Evolutionary conservation across 2,329 filamentous ascomycete species (phyloP).

Genomic region (Fusarium neocosmosporiellum): DNA sequence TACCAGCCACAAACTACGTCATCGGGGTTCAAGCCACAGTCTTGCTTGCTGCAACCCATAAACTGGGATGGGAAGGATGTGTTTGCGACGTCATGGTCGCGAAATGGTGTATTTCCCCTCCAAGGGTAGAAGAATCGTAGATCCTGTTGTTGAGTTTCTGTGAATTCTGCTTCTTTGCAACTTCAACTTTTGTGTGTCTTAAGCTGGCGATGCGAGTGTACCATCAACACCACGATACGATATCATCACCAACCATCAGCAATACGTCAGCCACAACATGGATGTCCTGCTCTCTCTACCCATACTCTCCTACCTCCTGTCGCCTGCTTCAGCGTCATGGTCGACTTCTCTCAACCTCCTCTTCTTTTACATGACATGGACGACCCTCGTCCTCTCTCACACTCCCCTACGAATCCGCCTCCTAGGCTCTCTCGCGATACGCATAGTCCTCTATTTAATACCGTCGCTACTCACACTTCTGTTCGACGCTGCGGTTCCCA

Average conservation of each 20-base stretch:
- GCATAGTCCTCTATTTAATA: constrained; percentile 76
- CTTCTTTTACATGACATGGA: constrained; percentile 93
- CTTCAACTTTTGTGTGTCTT: not conserved
- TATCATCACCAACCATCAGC: constrained; percentile 8
- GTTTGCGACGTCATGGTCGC: constrained; percentile 30
- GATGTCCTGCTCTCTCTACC: constrained; percentile 79
- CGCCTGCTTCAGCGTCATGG: constrained; percentile 73
- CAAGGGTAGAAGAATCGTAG: not conserved
- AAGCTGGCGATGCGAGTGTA: constrained; percentile 11
- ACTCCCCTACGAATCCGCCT: constrained; percentile 80
- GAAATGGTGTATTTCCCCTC: not conserved
- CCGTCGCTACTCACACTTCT: constrained; percentile 79
- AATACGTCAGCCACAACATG: constrained; percentile 53
- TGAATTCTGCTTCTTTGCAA: not conserved
- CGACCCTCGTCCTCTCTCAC: constrained; percentile 82
- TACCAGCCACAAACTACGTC: constrained; percentile 34
- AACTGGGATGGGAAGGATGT: constrained; percentile 11
- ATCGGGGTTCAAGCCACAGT: constrained; percentile 5
- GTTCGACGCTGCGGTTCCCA: constrained; percentile 78
- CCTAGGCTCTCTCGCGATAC: constrained; percentile 74
- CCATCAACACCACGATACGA: constrained; percentile 2
- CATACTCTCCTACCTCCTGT: constrained; percentile 74
- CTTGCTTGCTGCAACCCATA: too few species aligned
- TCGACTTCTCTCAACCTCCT: constrained; percentile 84
- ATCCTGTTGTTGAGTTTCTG: not conserved